Evolutionary conservation across 257 asterid species (phyloP).

Genomic region (Buddleja alternifolia): DNA sequence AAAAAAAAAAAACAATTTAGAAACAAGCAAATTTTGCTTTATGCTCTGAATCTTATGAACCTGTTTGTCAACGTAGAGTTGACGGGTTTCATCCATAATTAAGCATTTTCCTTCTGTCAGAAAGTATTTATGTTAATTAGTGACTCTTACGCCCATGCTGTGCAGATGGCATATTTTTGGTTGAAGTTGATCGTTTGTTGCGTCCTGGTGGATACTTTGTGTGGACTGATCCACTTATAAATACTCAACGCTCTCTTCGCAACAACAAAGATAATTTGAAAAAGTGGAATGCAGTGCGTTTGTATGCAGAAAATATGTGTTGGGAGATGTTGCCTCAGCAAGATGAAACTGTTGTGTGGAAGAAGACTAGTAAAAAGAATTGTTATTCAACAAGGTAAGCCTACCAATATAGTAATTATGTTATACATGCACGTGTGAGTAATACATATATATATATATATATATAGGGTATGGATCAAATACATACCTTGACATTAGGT

Average conservation of each 20-base stretch:
- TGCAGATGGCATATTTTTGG: slow-evolving; percentile 77
- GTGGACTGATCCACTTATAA: slow-evolving; percentile 91
- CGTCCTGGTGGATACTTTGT: slow-evolving; percentile 99
- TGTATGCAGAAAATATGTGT: slow-evolving; percentile 68
- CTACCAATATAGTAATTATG: slow-evolving; percentile 7
- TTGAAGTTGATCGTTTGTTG: slow-evolving; percentile 89
- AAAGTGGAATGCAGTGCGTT: slow-evolving; percentile 79
- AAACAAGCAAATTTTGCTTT: too few species aligned
- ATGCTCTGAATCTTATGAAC: too few species aligned
- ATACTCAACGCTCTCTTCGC: slow-evolving; percentile 71
- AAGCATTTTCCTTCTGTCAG: too few species aligned
- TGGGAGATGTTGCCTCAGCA: slow-evolving; percentile 95
- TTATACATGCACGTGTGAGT: slow-evolving; percentile 12
- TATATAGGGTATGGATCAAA: too few species aligned
- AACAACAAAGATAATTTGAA: slow-evolving; percentile 76
- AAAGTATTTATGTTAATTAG: not conserved
- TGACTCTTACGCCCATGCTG: slow-evolving; percentile 25
- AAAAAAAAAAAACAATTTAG: too few species aligned
- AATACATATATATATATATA: too few species aligned
- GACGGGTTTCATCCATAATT: not conserved
- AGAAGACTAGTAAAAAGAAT: slow-evolving; percentile 74
- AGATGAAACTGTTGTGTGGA: slow-evolving; percentile 96
- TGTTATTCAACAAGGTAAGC: slow-evolving; percentile 78
- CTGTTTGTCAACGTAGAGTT: too few species aligned
- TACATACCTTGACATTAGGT: too few species aligned